These are phyloP conservation scores for Corchorus olitorius DNA, from an alignment of 345 rosid species.

Conservation along the genomic window DNA sequence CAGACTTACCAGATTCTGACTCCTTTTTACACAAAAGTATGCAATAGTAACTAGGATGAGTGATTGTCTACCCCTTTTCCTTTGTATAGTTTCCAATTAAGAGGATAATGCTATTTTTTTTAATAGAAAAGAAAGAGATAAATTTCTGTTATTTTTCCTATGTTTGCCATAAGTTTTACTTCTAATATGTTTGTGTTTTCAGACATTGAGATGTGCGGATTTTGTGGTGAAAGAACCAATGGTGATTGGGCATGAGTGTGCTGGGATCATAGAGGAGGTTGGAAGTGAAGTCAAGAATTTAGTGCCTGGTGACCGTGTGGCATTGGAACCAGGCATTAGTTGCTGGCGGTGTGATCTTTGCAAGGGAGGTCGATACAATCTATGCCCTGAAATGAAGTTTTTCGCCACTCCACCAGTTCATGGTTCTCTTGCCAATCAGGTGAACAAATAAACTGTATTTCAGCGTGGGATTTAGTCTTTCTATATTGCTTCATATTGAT, in stretches of 20 bases:
- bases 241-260: slow-evolving; percentile 97
- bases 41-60: neutral
- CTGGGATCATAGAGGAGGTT: slow-evolving; percentile 85
- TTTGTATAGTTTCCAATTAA: neutral
- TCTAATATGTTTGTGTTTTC: neutral
- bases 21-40: neutral
- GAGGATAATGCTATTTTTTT: neutral
- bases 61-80: neutral
- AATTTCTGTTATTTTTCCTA: neutral
- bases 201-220: slow-evolving; percentile 80
- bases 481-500: neutral
- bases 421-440: slow-evolving; percentile 91
- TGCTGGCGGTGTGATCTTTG: slow-evolving; percentile 73
- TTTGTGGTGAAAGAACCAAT: slow-evolving; percentile 90
- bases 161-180: neutral
- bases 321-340: slow-evolving; percentile 90
- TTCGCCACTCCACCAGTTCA: slow-evolving; percentile 90
- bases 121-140: neutral
- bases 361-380: slow-evolving; percentile 80
- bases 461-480: neutral
- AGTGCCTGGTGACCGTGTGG: slow-evolving; percentile 77
- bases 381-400: slow-evolving; percentile 93
- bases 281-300: slow-evolving; percentile 73
- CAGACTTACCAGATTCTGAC: neutral
- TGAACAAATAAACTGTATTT: slow-evolving; percentile 18